These are phyloP conservation scores for Tetrahymena elliotti DNA, from an alignment of 73 alveolate genomes.

Conservation along the genomic window DNA sequence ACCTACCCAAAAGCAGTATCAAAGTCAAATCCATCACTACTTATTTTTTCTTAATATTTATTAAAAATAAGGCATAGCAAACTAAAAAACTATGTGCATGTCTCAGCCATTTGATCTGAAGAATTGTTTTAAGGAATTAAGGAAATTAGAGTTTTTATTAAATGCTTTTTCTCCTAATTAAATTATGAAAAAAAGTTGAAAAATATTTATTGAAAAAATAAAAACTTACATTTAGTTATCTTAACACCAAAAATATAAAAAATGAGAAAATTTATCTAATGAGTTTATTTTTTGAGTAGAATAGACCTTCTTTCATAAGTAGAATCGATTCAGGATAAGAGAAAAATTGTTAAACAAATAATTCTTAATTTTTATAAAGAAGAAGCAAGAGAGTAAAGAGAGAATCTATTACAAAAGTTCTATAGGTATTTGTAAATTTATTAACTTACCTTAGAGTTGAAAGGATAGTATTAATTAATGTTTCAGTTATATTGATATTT, in stretches of 20 bases:
- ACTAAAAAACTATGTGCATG: not conserved
- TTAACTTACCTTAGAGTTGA: not conserved
- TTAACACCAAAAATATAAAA: not conserved
- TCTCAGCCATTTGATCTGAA: not conserved
- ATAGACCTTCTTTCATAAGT: not conserved
- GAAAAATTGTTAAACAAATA: not conserved
- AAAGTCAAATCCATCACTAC: not conserved
- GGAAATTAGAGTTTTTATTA: not conserved
- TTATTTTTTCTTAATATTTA: not conserved
- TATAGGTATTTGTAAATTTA: not conserved
- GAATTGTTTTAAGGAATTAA: not conserved
- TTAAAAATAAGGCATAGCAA: not conserved
- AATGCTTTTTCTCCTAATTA: not conserved
- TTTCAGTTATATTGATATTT: not conserved
- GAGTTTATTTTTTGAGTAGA: not conserved
- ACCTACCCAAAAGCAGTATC: not conserved
- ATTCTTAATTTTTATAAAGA: not conserved
- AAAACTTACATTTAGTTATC: not conserved
- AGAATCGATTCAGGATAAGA: not conserved
- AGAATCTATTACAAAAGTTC: not conserved
- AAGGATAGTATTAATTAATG: not conserved
- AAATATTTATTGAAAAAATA: not conserved
- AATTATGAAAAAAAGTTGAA: not conserved
- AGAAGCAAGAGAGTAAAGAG: not conserved
- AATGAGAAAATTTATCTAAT: not conserved